Base-by-base conservation (phyloP, 768 basidiomycete genomes). In the Crepidotus variabilis region DNA sequence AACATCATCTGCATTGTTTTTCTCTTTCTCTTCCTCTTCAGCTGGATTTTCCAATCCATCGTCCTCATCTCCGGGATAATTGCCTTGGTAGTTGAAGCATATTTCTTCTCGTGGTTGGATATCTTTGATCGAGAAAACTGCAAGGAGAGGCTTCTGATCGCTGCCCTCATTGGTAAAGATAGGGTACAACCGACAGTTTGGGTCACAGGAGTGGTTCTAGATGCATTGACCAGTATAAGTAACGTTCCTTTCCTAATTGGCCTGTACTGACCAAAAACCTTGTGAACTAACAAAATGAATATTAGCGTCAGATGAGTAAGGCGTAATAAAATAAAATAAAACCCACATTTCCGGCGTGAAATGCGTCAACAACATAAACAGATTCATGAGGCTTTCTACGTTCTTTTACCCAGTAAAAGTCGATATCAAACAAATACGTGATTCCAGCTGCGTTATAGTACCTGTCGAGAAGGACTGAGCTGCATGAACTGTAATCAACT, bases 151-250 rank as follows among this genome's bases (percentile, higher is more conserved):
- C 64, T 88, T 90, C 10, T 83, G 74, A 14, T 87, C 63, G 61
- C 91, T 82, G 11, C 81, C 78, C 51, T 93, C 92, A 61, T 92
- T 87, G 69, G 91, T 85, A 62, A 94, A 90, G 47, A 82, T 86
- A 0, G 90, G 76, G n/a, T 78, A 78, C 20, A 94, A 78, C 5
- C 67, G 67, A 60, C 87, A 86, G 65, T 96, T 97, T 0, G 94
- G 94, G 55, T 92, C 87, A 63, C 94, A 96, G 16, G 89, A 92
- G 61, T 97, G 93, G 61, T 96, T 97, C 92, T 94, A 57, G 2
- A 24, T 16, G 28, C 23, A 10, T 14, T 9, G 14, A 39, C 5
- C 18, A 2, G 14, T 62, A 47, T 20, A 47, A 48, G 50, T 57
- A 51, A 49, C 16, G 24, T n/a, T 52, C 3, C 28, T 23, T 14